Conservation (phyloP, 768 basidiomycete species). For the Lactarius trivialis region DNA sequence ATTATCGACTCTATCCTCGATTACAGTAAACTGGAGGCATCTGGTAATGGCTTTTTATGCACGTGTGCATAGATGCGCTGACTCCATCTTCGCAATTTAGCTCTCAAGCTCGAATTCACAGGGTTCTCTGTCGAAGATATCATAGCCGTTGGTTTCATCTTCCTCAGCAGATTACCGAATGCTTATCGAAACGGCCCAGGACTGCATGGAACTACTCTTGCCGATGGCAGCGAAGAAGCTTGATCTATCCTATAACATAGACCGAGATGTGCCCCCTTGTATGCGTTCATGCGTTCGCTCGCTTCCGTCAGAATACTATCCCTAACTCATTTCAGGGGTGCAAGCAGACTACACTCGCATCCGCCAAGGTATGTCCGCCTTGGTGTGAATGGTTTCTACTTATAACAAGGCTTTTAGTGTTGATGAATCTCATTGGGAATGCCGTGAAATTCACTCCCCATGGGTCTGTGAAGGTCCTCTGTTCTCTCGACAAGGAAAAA, state of each 20-base stretch:
- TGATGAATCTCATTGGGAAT: conserved; percentile 76
- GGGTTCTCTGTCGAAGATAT: conserved; percentile 65
- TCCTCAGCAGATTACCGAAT: too few species aligned
- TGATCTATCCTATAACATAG: conserved; percentile 67
- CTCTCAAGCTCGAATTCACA: conserved; percentile 62
- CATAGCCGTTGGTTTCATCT: conserved; percentile 46
- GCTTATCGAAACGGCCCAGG: conserved; percentile 33
- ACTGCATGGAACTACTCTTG: conserved; percentile 70
- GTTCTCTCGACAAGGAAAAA: conserved; percentile 42
- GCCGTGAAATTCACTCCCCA: conserved; percentile 66
- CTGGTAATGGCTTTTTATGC: conserved; percentile 35
- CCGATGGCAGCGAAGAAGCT: conserved; percentile 72
- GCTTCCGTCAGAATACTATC: background rate
- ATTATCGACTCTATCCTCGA: conserved; percentile 77
- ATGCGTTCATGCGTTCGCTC: conserved; percentile 27
- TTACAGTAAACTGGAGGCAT: conserved; percentile 75
- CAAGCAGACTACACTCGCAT: conserved; percentile 67
- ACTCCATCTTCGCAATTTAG: conserved; percentile 30
- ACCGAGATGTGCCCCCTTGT: conserved; percentile 61
- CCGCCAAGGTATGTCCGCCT: conserved; percentile 47
- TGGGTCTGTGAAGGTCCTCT: conserved; percentile 58
- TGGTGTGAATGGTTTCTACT: background rate
- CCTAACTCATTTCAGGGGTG: conserved; percentile 42
- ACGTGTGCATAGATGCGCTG: background rate
- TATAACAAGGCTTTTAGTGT: conserved; percentile 34